Conservation (phyloP, 2,329 filamentous ascomycete genomes). For the Gnomoniopsis sp. region DNA sequence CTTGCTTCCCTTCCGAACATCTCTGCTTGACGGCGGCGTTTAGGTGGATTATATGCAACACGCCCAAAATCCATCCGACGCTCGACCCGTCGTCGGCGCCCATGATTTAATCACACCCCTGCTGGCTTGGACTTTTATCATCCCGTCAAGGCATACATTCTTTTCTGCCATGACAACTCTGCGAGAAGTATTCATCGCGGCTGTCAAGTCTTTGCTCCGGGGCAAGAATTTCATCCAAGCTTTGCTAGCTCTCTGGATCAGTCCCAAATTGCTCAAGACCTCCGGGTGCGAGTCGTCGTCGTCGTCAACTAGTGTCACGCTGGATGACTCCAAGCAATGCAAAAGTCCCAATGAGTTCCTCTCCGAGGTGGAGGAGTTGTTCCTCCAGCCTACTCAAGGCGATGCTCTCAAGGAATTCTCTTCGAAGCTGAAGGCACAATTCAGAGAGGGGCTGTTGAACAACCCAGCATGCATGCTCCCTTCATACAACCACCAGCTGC, state of each 20-base stretch:
- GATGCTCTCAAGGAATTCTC: slow-evolving; percentile 46
- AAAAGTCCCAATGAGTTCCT: slow-evolving; percentile 50
- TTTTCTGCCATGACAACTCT: slow-evolving; percentile 56
- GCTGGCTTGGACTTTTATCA: slow-evolving; percentile 4
- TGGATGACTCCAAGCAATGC: slow-evolving; percentile 18
- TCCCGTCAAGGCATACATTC: slow-evolving; percentile 46
- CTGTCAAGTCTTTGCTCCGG: slow-evolving; percentile 54
- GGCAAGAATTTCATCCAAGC: slow-evolving; percentile 59
- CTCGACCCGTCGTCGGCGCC: background rate
- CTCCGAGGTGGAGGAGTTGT: slow-evolving; percentile 49
- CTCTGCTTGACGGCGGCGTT: background rate
- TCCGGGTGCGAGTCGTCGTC: slow-evolving; percentile 1
- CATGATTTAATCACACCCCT: slow-evolving; percentile 21
- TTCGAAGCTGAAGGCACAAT: slow-evolving; percentile 50
- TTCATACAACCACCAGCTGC: slow-evolving; percentile 63
- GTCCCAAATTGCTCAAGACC: slow-evolving; percentile 34
- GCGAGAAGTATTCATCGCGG: slow-evolving; percentile 51
- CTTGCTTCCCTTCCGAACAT: too few relatives aligned
- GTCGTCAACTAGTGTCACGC: slow-evolving; percentile 14
- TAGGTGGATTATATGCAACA: background rate
- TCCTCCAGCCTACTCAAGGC: slow-evolving; percentile 46
- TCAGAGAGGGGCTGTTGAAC: slow-evolving; percentile 47
- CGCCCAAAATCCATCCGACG: background rate
- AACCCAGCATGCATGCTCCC: slow-evolving; percentile 61
- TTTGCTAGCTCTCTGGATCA: slow-evolving; percentile 52